Evolutionary conservation across 495 filamentous ascomycete species (phyloP), one percentile per base, ranked within the genome.

Genomic region (Aspergillus homomorphus): DNA sequence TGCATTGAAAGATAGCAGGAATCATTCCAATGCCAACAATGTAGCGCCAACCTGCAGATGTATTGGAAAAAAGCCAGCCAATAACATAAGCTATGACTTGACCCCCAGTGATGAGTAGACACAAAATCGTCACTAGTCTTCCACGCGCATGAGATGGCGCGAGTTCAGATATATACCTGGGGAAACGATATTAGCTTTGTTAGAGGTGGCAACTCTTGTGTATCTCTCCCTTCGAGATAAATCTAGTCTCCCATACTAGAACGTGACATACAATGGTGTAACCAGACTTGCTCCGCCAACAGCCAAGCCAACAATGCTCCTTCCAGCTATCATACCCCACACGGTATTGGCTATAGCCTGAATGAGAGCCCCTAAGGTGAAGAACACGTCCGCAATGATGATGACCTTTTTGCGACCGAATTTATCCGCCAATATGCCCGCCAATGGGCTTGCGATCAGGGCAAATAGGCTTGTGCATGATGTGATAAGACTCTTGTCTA

Each of bases 31-130:
- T 73, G 0, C 92, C 92, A 1, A 97, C 90, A 80, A 95, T 89
- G 85, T 88, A 95, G 56, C 92, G 76, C 92, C 92, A 97, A 20
- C 88, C 90, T 15, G 81, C 83, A 41, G 72, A 66, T 55, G 80
- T 75, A n/a, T 79, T 76, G 18, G 77, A 82, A 44, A 81, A 87
- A 9, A 79, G 67, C 85, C 83, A 95, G 2, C 84, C 91, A 42
- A 89, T 73, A 22, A 91, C 68, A 66, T 97, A 97, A 7, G 92
- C 91, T 16, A 94, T 79, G 2, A 96, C 88, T 69, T 96, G 91
- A 0, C 92, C 92, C 18, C 86, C 74, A 1, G 92, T 96, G 45
- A 96, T 88, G 52, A 91, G 88, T n/a, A 96, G 72, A 12, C 85
- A 81, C 48, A 87, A 81, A 53, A 94, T 82, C 0, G 89, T 91